A percentile compares a stretch with the other conserved stretches of the same genome.
Conservation (phyloP, 306 rosid genomes). For the Cicer bijugum region DNA sequence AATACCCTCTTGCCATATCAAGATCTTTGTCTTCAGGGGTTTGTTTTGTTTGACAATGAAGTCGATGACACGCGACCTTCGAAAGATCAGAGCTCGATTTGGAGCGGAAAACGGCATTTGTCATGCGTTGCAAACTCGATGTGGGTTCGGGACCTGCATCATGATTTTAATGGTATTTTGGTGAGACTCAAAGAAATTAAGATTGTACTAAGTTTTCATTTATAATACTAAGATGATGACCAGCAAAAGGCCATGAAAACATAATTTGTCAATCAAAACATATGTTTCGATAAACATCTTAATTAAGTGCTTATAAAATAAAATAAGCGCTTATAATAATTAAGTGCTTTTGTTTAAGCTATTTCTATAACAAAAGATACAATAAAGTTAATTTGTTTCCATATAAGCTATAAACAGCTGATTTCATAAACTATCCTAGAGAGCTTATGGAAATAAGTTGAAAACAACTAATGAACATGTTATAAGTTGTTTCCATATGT, state of each 20-base stretch:
- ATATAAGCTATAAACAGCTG: too few species aligned
- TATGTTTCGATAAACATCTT: too few species aligned
- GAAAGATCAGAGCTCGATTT: constrained; percentile 1
- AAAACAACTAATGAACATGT: too few species aligned
- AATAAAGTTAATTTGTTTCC: too few species aligned
- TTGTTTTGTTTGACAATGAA: constrained; percentile 38
- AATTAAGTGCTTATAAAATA: too few species aligned
- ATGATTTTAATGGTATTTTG: constrained; percentile 33
- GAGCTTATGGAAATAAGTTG: too few species aligned
- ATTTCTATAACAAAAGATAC: too few species aligned
- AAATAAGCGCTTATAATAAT: too few species aligned
- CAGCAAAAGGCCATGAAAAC: neutral
- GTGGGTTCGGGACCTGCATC: constrained; percentile 39
- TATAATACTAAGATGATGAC: neutral
- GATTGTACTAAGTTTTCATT: neutral
- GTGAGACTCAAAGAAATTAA: neutral
- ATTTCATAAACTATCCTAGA: too few species aligned
- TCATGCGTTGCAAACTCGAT: constrained; percentile 12
- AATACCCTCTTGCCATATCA: constrained; percentile 50
- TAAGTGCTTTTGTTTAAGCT: too few species aligned
- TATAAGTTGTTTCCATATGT: too few species aligned
- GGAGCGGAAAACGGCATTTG: constrained; percentile 9
- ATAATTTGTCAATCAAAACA: neutral
- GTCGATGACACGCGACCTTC: neutral
- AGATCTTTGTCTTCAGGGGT: constrained; percentile 26